Base-by-base conservation (phyloP, 176 grass and related monocot genomes). In the Oryza punctata region DNA sequence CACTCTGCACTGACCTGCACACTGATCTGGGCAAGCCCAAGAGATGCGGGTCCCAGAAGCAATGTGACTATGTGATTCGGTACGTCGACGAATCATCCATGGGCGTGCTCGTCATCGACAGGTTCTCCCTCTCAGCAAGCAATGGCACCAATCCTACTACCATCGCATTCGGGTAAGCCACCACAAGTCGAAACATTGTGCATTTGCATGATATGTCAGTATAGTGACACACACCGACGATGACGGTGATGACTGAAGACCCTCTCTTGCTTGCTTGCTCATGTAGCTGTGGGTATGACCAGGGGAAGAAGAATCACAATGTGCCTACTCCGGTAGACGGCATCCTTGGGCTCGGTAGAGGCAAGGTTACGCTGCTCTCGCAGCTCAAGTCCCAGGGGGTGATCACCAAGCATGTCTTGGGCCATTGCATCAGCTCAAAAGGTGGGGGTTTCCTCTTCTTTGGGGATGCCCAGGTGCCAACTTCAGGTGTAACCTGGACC, bases 251-350 rank as follows among this genome's bases (percentile, higher is more conserved):
- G 45, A 15, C 45, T 47, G 45, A 47, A 0, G 0, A 54, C 15
- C 35, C 71, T 80, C 67, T 35, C 33, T 35, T 35, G 24, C 6
- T 69, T 30, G 50, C 16, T 19, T 70, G 21, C 11, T 19, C 50
- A 54, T 54, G 35, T 46, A 97, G 87, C 13, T 97, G 94, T 80
- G 94, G 94, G 6, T 94, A 88, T 21, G 37, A 97, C 11, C 94
- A 97, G 43, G 1, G 6, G 35, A 15, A 21, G 8, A 15, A 13
- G 2, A 12, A 44, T 4, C 50, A 46, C 69, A 0, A 10, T 23
- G 2, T 12, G 3, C 26, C 43, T 1, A 12, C 67, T 3, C 10
- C 18, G 30, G 83, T 79, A 1, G 78, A 94, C 2, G 89, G 89
- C 65, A 1, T 97, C 8, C 86, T 97, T 67, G 89, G 82, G 47